These are phyloP conservation scores for Exophiala sp. DNA, from an alignment of 2,329 filamentous ascomycete genomes.

Conservation along the genomic window DNA sequence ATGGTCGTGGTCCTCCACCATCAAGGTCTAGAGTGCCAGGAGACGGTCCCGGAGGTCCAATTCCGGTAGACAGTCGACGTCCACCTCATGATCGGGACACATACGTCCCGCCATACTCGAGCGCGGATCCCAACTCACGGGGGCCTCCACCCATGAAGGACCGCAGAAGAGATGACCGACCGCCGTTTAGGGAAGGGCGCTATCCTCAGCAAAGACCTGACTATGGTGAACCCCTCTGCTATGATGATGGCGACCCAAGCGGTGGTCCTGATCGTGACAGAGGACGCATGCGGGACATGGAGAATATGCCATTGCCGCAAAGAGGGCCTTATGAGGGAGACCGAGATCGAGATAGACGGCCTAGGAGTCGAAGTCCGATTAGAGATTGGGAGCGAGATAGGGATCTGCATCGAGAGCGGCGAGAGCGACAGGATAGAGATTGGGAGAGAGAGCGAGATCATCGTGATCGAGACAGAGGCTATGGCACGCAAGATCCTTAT, in stretches of 20 bases:
- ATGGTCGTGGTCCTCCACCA: constrained; percentile 22
- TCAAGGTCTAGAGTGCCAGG: constrained; percentile 15
- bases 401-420: constrained; percentile 11
- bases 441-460: constrained; percentile 12
- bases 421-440: constrained; percentile 20
- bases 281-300: constrained; percentile 5
- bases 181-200: constrained; percentile 11
- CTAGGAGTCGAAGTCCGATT: constrained; percentile 22
- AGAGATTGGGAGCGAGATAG: constrained; percentile 21
- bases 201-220: constrained; percentile 6
- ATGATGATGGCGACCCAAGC: constrained; percentile 14
- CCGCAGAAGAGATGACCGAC: constrained; percentile 16
- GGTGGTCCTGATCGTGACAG: constrained; percentile 14
- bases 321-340: constrained; percentile 11
- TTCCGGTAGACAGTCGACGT: constrained; percentile 1
- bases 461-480: constrained; percentile 16
- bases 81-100: constrained; percentile 25
- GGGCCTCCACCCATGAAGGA: constrained; percentile 2
- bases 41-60: background rate
- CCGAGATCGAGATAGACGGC: constrained; percentile 17
- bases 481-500: constrained; percentile 13
- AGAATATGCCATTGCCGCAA: constrained; percentile 6
- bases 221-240: constrained; percentile 18
- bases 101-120: constrained; percentile 29
- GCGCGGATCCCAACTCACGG: constrained; percentile 20